Conservation (phyloP, 73 alveolate species). For the Paramecium bursaria region DNA sequence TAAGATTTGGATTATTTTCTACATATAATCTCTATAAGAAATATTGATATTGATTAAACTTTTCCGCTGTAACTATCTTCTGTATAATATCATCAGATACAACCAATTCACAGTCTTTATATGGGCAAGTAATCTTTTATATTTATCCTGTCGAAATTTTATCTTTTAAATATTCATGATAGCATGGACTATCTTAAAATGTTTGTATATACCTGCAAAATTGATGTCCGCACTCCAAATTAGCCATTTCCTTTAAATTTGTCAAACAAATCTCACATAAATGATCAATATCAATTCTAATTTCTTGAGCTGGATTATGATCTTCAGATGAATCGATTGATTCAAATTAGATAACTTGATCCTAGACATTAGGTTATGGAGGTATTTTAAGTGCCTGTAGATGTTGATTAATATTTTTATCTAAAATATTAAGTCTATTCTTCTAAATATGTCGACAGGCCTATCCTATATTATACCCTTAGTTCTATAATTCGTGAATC, state of each 20-base stretch:
- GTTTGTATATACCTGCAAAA: slow-evolving; percentile 11
- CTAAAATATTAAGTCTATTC: too few relatives aligned
- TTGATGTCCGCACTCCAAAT: slow-evolving; percentile 26
- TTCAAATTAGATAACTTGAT: too few relatives aligned
- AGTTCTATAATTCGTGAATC: too few relatives aligned
- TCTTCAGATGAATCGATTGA: too few relatives aligned
- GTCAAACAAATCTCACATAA: neutral
- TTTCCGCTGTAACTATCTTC: neutral
- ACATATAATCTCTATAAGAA: slow-evolving; percentile 34
- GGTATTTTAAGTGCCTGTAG: too few relatives aligned
- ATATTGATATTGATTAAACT: slow-evolving; percentile 28
- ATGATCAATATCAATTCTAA: neutral
- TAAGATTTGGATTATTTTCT: slow-evolving; percentile 49
- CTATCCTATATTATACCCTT: too few relatives aligned
- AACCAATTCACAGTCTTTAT: slow-evolving; percentile 3
- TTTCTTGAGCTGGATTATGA: too few relatives aligned
- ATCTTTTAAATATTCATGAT: slow-evolving; percentile 23
- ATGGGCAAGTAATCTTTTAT: slow-evolving; percentile 23
- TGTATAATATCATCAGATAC: slow-evolving; percentile 49
- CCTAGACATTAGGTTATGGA: too few relatives aligned
- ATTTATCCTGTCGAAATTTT: slow-evolving; percentile 34
- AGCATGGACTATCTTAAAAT: slow-evolving; percentile 16
- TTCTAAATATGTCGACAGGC: too few relatives aligned
- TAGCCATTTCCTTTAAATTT: neutral
- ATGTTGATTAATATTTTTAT: too few relatives aligned